Base-by-base conservation (phyloP, 2,329 filamentous ascomycete genomes). In the Cladosporium sp. region DNA sequence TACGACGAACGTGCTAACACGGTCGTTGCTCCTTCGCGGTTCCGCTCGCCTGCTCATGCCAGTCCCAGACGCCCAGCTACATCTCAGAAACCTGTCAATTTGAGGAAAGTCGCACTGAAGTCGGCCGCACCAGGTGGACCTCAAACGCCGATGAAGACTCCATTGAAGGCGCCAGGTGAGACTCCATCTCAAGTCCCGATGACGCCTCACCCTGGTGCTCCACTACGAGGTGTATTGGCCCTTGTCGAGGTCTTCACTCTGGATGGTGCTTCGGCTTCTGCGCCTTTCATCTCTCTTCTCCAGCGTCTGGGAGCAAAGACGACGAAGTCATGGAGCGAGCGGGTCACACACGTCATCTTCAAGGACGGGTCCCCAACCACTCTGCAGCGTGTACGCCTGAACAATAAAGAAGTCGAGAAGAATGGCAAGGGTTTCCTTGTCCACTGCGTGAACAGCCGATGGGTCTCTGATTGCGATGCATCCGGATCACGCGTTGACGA, bases 391-490 rank as follows among this genome's bases (percentile, higher is more conserved):
- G 66, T 74, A 8, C 65, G 68, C 2, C 36, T 69, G 2, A 67
- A 69, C 63, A 72, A 73, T 63, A 69, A 70, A 51, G 66, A 69
- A 14, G 60, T 68, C 22, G 59, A 61, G 14, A 60, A 61, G 40
- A 61, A 22, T 19, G 64, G 61, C 11, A 60, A 60, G 20, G 70
- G 66, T 15, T 60, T 61, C 11, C 55, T 63, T 28, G 64, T 74
- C n/a, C 65, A 67, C 60, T 71, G 71, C 55, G 71, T 74, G 60
- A 73, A 73, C 62, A 71, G 68, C 30, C 70, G 72, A 15, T 74
- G 72, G 72, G 68, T 74, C 3, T 67, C 64, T 1, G 72, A 73
- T 51, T 74, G 71, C 51, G 71, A 74, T 28, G 61, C 63, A 3
- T 56, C 64, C 15, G 68, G 72, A 17, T 61, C 25, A 19, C 65